These are phyloP conservation scores for Copromyces sp. DNA, from an alignment of 495 filamentous ascomycete genomes.

Conservation along the genomic window DNA sequence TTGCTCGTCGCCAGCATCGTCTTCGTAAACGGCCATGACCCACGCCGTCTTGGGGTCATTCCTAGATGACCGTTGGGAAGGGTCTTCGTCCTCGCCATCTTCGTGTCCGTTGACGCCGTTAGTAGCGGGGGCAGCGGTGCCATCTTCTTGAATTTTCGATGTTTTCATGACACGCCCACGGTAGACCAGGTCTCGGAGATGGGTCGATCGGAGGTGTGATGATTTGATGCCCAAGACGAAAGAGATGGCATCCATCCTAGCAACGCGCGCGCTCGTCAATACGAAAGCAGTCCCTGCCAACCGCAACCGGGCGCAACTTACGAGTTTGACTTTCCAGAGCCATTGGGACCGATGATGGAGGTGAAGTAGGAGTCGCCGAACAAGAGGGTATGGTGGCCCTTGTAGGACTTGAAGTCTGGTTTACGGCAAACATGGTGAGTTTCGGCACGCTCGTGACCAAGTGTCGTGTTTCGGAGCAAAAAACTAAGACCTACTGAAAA, in stretches of 20 bases:
- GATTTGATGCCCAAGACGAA: constrained; percentile 99
- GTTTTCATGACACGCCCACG: constrained; percentile 88
- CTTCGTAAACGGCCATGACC: constrained; percentile 99
- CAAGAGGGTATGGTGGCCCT: constrained; percentile 83
- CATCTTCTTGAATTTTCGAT: constrained; percentile 81
- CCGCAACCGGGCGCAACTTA: constrained; percentile 35
- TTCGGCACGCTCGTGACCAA: background rate
- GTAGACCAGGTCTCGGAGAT: constrained; percentile 90
- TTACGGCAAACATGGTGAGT: constrained; percentile 8
- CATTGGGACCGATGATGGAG: constrained; percentile 98
- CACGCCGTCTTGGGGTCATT: constrained; percentile 86
- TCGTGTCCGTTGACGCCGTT: constrained; percentile 46
- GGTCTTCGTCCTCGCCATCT: constrained; percentile 45
- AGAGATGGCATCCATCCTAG: constrained; percentile 97
- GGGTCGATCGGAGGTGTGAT: constrained; percentile 88
- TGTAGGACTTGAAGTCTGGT: constrained; percentile 98
- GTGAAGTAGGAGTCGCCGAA: constrained; percentile 99
- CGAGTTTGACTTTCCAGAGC: constrained; percentile 99
- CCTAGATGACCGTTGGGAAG: constrained; percentile 42
- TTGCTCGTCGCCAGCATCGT: constrained; percentile 92
- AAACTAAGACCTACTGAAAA: constrained; percentile 59
- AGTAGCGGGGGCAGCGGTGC: constrained; percentile 49
- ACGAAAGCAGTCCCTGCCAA: background rate
- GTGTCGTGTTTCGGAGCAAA: constrained; percentile 1
- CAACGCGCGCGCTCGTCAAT: constrained; percentile 2